Conservation (phyloP, 2,329 filamentous ascomycete genomes). For the Pseudocercospora crystallina region DNA sequence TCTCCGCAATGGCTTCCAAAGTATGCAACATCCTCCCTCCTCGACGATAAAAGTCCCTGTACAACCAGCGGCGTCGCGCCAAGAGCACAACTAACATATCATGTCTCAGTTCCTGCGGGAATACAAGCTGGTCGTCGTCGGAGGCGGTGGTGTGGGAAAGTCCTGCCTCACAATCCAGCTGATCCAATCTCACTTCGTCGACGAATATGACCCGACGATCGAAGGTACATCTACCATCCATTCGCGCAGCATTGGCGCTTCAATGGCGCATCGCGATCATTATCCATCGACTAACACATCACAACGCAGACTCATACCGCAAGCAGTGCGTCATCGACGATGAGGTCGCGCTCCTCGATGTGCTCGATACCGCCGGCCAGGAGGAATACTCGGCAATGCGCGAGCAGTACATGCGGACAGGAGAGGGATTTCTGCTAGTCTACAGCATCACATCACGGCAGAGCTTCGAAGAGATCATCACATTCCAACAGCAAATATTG, state of each 20-base stretch:
- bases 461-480: conserved; percentile 97
- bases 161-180: conserved; percentile 96
- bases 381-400: conserved; percentile 99
- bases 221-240: conserved; percentile 65
- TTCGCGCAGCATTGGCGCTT: background rate
- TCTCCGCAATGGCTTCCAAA: conserved; percentile 36
- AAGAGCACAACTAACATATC: conserved; percentile 10
- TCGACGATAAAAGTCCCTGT: conserved; percentile 1
- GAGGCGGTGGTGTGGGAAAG: conserved; percentile 97
- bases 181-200: conserved; percentile 86
- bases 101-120: conserved; percentile 51
- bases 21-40: conserved; percentile 23
- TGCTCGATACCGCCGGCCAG: conserved; percentile 95
- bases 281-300: conserved; percentile 23
- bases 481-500: conserved; percentile 97
- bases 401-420: conserved; percentile 99
- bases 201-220: conserved; percentile 98
- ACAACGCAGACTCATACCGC: conserved; percentile 88
- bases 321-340: conserved; percentile 99
- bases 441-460: conserved; percentile 98
- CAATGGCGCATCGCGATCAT: background rate
- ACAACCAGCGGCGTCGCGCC: conserved; percentile 3
- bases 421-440: conserved; percentile 94
- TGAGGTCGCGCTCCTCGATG: conserved; percentile 94
- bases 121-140: conserved; percentile 78